Evolutionary conservation across 2,329 filamentous ascomycete species (phyloP), one percentile per base, ranked within the genome.

Genomic region (Thermomyces lanuginosus): DNA sequence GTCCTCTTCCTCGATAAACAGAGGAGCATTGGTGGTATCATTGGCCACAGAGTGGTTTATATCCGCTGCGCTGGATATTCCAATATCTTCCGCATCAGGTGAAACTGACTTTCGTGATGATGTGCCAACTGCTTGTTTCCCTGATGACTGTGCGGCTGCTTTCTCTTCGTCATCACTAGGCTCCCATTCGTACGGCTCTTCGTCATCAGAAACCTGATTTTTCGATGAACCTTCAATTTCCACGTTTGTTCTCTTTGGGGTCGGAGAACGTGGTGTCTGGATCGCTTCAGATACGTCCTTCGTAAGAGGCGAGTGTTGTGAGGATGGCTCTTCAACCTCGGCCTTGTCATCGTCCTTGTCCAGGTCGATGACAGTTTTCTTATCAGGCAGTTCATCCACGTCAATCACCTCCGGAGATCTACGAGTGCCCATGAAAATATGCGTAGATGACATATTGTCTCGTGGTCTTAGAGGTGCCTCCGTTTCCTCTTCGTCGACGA

Each of bases 51-150:
- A 6, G 30, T 34, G n/a, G 32, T 32, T n/a, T 34, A 30, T 16
- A 16, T 26, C 6, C 19, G 24, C 42, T 17, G 38, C 36, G 16
- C 35, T 17, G 32, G 45, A 40, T 18, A 55, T 48, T 13, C 49
- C 40, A 5, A 66, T 56, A 35, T 69, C 59, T 41, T 68, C 63
- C 30, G 67, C 64, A 18, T 63, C 57, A 5, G 58, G 56, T 2
- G 58, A 63, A 1, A 51, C 48, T 6, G 62, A 64, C 28, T 46
- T 52, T 38, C 30, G 12, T 22, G 16, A 15, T 21, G 18, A n/a
- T 16, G 7, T 8, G 27, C 9, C 8, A 16, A 24, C 11, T 8
- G 4, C 17, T 19, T 20, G 13, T 23, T 6, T 20, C 13, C 5
- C 13, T 9, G 10, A 4, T 8, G 36, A 28, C 21, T 19, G 21